Conservation (phyloP, 257 asterid genomes). For the Salvia splendens region DNA sequence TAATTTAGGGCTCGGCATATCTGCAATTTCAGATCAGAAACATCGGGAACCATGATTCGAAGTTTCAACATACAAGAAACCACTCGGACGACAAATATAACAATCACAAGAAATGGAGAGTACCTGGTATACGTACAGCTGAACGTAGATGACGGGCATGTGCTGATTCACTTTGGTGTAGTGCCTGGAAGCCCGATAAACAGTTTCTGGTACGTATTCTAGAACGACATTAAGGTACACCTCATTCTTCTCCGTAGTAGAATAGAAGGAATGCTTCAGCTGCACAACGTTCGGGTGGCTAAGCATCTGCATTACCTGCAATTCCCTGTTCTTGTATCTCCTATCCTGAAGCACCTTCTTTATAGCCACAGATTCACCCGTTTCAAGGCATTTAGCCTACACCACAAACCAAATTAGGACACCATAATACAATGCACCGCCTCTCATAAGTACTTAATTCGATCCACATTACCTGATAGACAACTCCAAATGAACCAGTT, state of each 20-base stretch:
- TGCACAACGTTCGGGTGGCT: constrained; percentile 71
- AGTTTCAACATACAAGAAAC: background rate
- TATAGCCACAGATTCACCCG: constrained; percentile 78
- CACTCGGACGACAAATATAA: background rate
- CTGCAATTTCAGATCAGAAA: constrained; percentile 42
- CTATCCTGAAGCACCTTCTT: constrained; percentile 92
- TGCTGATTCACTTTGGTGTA: constrained; percentile 68
- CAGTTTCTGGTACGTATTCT: constrained; percentile 83
- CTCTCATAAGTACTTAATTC: background rate
- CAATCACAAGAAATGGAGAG: background rate
- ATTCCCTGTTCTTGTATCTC: constrained; percentile 92
- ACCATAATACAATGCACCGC: background rate
- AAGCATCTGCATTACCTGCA: constrained; percentile 71
- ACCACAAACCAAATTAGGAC: constrained; percentile 1
- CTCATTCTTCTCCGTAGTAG: constrained; percentile 82
- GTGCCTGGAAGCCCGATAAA: constrained; percentile 78
- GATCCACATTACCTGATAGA: constrained; percentile 66
- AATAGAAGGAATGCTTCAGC: constrained; percentile 78
- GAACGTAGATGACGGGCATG: constrained; percentile 74
- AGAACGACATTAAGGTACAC: constrained; percentile 82
- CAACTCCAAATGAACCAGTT: constrained; percentile 72
- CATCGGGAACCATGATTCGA: background rate
- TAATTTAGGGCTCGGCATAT: constrained; percentile 83
- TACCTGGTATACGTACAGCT: constrained; percentile 87
- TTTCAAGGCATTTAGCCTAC: constrained; percentile 86